Evolutionary conservation across 2,329 filamentous ascomycete species (phyloP), one percentile per base, ranked within the genome.

Genomic region (Aspergillus pseudoviridinutans): DNA sequence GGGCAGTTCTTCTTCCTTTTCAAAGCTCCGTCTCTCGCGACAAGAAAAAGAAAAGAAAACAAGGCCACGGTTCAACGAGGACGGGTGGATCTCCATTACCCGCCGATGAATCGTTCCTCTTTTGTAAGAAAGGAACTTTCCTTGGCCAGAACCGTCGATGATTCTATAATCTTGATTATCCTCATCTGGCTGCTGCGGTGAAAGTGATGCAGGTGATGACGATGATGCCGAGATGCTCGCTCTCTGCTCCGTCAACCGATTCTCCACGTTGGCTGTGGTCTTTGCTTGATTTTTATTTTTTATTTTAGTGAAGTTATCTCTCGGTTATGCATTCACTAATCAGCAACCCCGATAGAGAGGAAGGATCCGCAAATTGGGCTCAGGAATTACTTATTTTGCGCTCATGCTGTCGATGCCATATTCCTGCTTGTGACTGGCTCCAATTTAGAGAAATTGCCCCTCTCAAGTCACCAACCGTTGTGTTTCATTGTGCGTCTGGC

Each of bases 351-450:
- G n/a, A 50, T 41, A 49, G 47, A 42, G 32, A 59, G 56, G 47
- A 59, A 59, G 62, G 62, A 61, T 64, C 64, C 64, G 61, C 62
- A 59, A 58, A 59, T 56, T 35, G 17, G 24, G 29, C 58, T 52
- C 51, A 55, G 46, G 44, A 63, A 64, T 63, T 65, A 51, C 64
- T 60, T 60, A 59, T 64, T 66, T 65, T 54, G 61, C 58, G 24
- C 55, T 60, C 60, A 54, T 67, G 62, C 62, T 55, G 59, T 58
- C 51, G 58, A 60, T 64, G 61, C 58, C 61, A 57, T 59, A 62
- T 56, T 56, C 55, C 59, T 54, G 51, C 53, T 60, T 56, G 57
- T 61, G 46, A 56, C 59, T 63, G 59, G 58, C 58, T 56, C 61
- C 51, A 52, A 50, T 61, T 50, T 42, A 57, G 51, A 57, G 54